Percentiles rank a stretch among this genome's conserved stretches.
These are phyloP conservation scores for Ilex paraguariensis DNA, from an alignment of 305 asterid genomes.

Conservation along the genomic window DNA sequence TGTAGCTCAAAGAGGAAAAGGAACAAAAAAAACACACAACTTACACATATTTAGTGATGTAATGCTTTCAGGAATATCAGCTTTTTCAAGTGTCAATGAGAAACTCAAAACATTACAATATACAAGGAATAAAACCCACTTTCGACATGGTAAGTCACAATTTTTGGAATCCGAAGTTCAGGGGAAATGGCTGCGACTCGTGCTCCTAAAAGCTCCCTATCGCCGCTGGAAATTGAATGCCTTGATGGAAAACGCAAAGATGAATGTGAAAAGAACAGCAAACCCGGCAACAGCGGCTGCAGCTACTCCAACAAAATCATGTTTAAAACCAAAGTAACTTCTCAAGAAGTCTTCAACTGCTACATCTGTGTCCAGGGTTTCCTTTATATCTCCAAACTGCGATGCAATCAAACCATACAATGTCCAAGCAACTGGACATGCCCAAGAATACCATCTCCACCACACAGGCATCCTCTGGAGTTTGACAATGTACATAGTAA, in stretches of 20 bases:
- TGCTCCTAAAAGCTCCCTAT: not conserved
- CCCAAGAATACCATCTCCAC: slow-evolving; percentile 9
- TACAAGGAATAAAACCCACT: too few relatives aligned
- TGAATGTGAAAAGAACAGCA: not conserved
- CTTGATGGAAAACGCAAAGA: not conserved
- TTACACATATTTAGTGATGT: too few relatives aligned
- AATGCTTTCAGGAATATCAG: too few relatives aligned
- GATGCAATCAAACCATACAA: slow-evolving; percentile 3
- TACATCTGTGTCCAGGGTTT: not conserved
- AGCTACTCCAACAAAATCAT: not conserved
- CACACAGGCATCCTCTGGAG: slow-evolving; percentile 5
- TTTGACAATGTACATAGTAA: not conserved
- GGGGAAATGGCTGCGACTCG: too few relatives aligned
- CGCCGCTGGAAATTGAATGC: not conserved
- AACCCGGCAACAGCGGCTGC: not conserved
- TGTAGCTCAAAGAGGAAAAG: too few relatives aligned
- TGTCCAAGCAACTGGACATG: not conserved
- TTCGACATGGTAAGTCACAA: too few relatives aligned
- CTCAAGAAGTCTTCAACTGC: not conserved
- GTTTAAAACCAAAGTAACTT: not conserved
- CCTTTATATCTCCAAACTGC: slow-evolving; percentile 1
- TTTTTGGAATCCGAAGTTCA: too few relatives aligned
- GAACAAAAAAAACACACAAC: too few relatives aligned
- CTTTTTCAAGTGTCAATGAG: too few relatives aligned
- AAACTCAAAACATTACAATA: too few relatives aligned